These are phyloP conservation scores for Oidium heveae DNA, from an alignment of 2,329 filamentous ascomycete species.

Conservation along the genomic window DNA sequence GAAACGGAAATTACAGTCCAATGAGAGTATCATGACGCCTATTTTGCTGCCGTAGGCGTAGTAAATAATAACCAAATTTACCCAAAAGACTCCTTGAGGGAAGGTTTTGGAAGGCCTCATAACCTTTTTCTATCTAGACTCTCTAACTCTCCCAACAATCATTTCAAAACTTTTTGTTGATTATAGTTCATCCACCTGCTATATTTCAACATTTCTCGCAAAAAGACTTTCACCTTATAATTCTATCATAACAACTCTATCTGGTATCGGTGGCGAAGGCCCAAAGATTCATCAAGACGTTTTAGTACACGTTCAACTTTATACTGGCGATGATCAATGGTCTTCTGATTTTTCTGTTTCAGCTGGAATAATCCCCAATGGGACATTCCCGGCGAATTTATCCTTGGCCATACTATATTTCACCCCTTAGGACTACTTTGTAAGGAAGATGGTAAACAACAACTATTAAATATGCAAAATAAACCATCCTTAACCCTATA, in stretches of 20 bases:
- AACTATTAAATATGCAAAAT: not conserved
- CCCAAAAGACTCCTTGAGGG: not conserved
- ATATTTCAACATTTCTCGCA: not conserved
- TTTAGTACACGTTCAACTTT: not conserved
- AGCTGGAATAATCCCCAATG: not conserved
- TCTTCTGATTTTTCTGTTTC: not conserved
- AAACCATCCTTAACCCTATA: not conserved
- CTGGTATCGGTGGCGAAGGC: not conserved
- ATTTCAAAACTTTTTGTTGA: not conserved
- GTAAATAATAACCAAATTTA: not conserved
- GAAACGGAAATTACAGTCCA: not conserved
- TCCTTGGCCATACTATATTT: not conserved
- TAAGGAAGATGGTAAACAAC: not conserved
- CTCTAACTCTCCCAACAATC: not conserved
- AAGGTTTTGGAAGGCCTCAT: not conserved
- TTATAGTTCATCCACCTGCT: not conserved
- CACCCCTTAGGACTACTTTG: not conserved
- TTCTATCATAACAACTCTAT: not conserved
- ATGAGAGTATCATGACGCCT: too few species aligned
- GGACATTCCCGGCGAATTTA: not conserved
- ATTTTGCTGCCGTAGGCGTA: not conserved
- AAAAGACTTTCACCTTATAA: not conserved
- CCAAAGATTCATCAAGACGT: not conserved
- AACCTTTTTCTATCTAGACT: not conserved
- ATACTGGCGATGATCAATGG: not conserved